Base-by-base conservation (phyloP, 2,329 filamentous ascomycete species). In the Chrysosphaeria jannelii region DNA sequence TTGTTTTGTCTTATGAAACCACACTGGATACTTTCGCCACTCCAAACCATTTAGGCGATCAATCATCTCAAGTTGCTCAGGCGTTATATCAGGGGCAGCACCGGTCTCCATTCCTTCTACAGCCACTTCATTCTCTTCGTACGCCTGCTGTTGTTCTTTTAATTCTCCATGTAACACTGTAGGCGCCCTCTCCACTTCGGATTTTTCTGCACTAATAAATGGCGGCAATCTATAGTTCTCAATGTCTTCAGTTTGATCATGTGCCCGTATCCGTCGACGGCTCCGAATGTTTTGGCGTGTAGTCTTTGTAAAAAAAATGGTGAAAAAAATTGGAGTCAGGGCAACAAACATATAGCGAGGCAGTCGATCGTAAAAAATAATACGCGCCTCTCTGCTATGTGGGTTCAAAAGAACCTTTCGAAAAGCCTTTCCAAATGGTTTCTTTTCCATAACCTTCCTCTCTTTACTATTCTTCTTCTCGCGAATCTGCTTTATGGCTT, bases 21-120 rank as follows among this genome's bases (percentile, higher is more conserved):
- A 66, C 4, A 79, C 60, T 1, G 55, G 59, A 31, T 60, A 66
- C 39, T 67, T 70, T 22, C 52, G 49, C 56, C 60, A 68, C 4
- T 53, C 51, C 3, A 67, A 38, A n/a, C 41, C 39, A 34, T 93
- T 64, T 23, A 93, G 48, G 7, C 63, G 59, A 14, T 69, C 54
- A 30, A 90, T 71, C 60, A 90, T 90, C 23, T 58, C 53, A 39
- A 90, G 89, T 43, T 93, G 81, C n/a, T n/a, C n/a, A n/a, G n/a
- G n/a, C n/a, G n/a, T n/a, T n/a, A n/a, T n/a, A n/a, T n/a, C n/a
- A n/a, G n/a, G n/a, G n/a, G n/a, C n/a, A n/a, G n/a, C n/a, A n/a
- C n/a, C n/a, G n/a, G n/a, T n/a, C n/a, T n/a, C n/a, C n/a, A n/a
- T n/a, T n/a, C n/a, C n/a, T n/a, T n/a, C n/a, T n/a, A n/a, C n/a